Evolutionary conservation across 176 grass and related monocot genomes (phyloP), one percentile per base, ranked within the genome.

Genomic region (Carex cristatella): DNA sequence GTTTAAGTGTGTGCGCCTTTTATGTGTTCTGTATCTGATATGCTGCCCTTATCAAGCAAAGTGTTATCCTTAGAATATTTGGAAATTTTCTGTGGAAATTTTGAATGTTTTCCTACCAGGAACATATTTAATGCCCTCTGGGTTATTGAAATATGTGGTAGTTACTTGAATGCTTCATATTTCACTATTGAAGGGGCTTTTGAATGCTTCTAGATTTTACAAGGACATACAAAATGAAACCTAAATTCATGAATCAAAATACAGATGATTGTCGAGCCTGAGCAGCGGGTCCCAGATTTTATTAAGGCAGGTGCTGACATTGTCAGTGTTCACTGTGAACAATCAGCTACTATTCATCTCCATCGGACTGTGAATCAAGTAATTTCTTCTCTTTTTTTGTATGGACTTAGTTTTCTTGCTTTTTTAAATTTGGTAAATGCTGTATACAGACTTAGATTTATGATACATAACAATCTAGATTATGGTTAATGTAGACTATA

Each of bases 251-350:
- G 19, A 51, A 84, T 87, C 85, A 74, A 84, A 87, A 80, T 91
- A 56, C 80, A 99, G 96, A 99, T 95, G 96, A 99, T 99, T 89
- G 96, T 99, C 81, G 96, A 95, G 86, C 96, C 96, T 59, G 96
- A 99, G 69, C 96, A 95, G 66, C 85, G 96, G 86, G 91, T 99
- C 84, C 88, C 86, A 79, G 96, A 99, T 92, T 99, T 99, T 89
- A 95, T 99, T 72, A 99, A 99, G 81, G 93, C 96, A 66, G 93
- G 93, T 87, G 96, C 96, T 75, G 96, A 99, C 87, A 99, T 99
- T 91, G 93, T 99, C 71, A 99, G 93, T 64, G 93, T 99, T 18
- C 96, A 99, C 83, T 99, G 96, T 88, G 96, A 99, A 42, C 96
- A 99, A 84, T 81, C 93, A 10, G 86, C 96, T 37, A 99, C 93